Base-by-base conservation (phyloP, 352 stramenopile species). In the Phytophthora sp. region DNA sequence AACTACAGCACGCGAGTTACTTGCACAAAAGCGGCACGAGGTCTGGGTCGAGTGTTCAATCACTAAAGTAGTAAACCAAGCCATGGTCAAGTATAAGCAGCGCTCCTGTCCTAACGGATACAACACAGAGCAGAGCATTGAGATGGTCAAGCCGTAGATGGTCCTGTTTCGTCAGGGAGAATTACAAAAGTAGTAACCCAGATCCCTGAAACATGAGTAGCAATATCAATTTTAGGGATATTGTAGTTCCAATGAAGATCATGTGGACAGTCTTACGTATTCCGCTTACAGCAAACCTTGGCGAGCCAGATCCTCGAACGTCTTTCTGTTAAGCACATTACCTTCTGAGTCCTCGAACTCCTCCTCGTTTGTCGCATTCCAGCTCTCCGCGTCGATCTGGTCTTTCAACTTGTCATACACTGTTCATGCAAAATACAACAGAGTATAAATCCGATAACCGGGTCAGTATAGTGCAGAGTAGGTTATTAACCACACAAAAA, bases 291-390 rank as follows among this genome's bases (percentile, higher is more conserved):
- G 76, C 36, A 99, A 78, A 8, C 97, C 97, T 80, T 99, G 97
- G 57, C 98, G 82, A 33, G 96, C 96, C 24, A 99, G 76, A 80
- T 99, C 97, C 77, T 99, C 95, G 77, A 99, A 99, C 11, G 96
- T 98, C 69, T 98, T 96, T 46, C 90, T 82, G 69, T 97, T 98
- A 21, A 99, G 79, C 6, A 99, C 97, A 71, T 99, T 99, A 44
- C 98, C 98, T 71, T 99, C 91, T 30, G 93, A 98, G 86, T 99
- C 98, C 77, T 99, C 98, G 72, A 98, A 99, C 79, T 99, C 97
- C 87, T 99, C 98, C 60, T 98, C 96, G 33, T 95, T 87, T 20
- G 88, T 91, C 11, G 86, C 75, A 77, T 98, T 96, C 84, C 97
- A 99, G 46, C 88, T 91, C 74, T 99, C 96, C 21, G 84, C 68